Percentiles rank a stretch among this genome's conserved stretches.
Conservation (phyloP, 1,284 basidiomycete species). For the Leccinum griseonigrum region DNA sequence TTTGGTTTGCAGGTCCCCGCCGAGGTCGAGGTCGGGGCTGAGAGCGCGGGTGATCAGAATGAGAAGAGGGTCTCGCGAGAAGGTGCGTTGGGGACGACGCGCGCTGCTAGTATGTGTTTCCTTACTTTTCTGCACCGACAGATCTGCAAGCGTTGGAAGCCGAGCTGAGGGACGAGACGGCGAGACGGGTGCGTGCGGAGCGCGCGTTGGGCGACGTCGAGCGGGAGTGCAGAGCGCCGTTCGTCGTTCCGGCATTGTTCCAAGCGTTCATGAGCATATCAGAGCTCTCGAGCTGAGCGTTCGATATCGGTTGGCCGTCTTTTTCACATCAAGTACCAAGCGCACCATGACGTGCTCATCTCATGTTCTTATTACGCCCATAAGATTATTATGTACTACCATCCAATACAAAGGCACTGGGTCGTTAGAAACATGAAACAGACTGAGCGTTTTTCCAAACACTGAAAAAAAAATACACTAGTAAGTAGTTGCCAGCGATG, state of each 20-base stretch:
- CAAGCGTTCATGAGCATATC: constrained; percentile 31
- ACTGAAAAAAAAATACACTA: constrained; percentile 6
- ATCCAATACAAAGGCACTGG: constrained; percentile 15
- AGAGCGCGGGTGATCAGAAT: neutral
- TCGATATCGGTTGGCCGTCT: neutral
- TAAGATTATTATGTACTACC: constrained; percentile 6
- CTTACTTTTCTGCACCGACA: neutral
- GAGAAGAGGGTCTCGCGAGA: constrained; percentile 4
- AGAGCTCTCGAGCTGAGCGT: constrained; percentile 22
- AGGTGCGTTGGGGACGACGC: constrained; percentile 7
- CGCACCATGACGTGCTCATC: neutral
- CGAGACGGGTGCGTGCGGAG: constrained; percentile 24
- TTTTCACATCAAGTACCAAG: neutral
- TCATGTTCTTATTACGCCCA: constrained; percentile 10
- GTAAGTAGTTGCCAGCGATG: neutral
- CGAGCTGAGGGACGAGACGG: constrained; percentile 23
- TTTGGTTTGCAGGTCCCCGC: constrained; percentile 9
- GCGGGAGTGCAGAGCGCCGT: constrained; percentile 28
- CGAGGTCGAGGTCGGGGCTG: neutral
- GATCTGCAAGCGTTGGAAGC: constrained; percentile 19
- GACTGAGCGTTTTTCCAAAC: neutral
- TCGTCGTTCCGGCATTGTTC: constrained; percentile 32
- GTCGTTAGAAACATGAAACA: constrained; percentile 1
- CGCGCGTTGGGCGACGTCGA: constrained; percentile 28
- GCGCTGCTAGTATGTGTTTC: neutral